These are phyloP conservation scores for Monosporascus sp. DNA, from an alignment of 2,329 filamentous ascomycete species.

Conservation along the genomic window DNA sequence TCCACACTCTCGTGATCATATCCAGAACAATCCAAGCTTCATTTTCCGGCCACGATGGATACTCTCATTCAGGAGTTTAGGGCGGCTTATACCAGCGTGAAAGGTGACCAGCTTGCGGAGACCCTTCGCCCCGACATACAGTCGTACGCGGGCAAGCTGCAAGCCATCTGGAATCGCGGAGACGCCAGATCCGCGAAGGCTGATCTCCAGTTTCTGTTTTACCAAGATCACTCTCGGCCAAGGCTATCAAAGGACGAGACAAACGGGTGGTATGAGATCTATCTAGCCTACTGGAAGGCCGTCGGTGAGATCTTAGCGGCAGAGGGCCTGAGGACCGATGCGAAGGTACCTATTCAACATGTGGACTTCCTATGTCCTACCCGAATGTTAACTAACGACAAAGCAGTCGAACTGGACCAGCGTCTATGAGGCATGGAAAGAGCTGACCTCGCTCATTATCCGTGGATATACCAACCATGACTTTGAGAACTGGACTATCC, in stretches of 20 bases:
- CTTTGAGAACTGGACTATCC: constrained; percentile 88
- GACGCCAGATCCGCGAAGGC: constrained; percentile 60
- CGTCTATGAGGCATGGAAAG: constrained; percentile 86
- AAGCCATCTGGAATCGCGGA: constrained; percentile 65
- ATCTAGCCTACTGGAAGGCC: constrained; percentile 78
- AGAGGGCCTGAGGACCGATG: constrained; percentile 43
- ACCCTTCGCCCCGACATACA: constrained; percentile 69
- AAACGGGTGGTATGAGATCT: constrained; percentile 83
- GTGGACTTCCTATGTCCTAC: background rate
- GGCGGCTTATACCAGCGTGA: constrained; percentile 56
- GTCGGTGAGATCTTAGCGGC: constrained; percentile 66
- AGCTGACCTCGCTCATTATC: constrained; percentile 69
- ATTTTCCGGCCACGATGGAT: constrained; percentile 52
- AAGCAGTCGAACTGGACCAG: constrained; percentile 63
- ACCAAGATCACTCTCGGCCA: constrained; percentile 50
- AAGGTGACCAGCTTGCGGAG: constrained; percentile 69
- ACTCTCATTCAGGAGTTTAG: constrained; percentile 69
- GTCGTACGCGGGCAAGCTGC: constrained; percentile 59
- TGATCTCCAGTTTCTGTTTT: constrained; percentile 69
- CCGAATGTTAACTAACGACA: constrained; percentile 7
- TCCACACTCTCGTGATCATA: too few species aligned
- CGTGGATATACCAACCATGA: constrained; percentile 72
- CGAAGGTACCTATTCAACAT: constrained; percentile 19
- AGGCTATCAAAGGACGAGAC: constrained; percentile 62
- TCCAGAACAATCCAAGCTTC: too few species aligned